These are phyloP conservation scores for Helicosporidium sp. DNA, from an alignment of 139 green algal species.

Conservation along the genomic window DNA sequence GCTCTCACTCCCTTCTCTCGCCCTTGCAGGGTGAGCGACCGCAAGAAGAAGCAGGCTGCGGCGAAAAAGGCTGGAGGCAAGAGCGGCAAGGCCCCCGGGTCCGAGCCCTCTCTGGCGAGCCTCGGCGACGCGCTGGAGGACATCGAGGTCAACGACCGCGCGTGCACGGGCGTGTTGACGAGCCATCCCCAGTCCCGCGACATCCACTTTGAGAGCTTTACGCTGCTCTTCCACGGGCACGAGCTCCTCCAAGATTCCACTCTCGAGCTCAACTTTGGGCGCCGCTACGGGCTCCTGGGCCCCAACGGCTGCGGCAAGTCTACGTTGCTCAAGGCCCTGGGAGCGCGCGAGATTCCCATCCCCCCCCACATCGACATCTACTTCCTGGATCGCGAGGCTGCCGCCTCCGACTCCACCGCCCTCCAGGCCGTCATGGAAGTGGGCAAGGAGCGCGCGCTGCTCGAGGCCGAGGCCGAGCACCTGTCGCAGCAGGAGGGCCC, in stretches of 20 bases:
- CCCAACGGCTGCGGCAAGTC: slow-evolving; percentile 77
- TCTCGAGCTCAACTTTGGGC: slow-evolving; percentile 63
- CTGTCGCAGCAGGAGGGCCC: slow-evolving; percentile 42
- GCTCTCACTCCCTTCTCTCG: no score
- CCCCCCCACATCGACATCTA: slow-evolving; percentile 86
- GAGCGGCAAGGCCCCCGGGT: background rate
- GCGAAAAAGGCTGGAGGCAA: slow-evolving; percentile 3
- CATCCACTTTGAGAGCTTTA: slow-evolving; percentile 59
- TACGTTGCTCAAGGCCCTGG: slow-evolving; percentile 64
- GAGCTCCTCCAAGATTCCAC: slow-evolving; percentile 51
- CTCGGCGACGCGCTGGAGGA: slow-evolving; percentile 6
- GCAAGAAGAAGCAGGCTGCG: slow-evolving; percentile 38
- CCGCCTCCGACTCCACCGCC: slow-evolving; percentile 54
- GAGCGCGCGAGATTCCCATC: slow-evolving; percentile 61
- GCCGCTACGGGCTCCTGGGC: slow-evolving; percentile 67
- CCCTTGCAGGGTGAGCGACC: slow-evolving; percentile 25
- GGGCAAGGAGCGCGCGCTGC: slow-evolving; percentile 45
- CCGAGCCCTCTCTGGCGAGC: slow-evolving; percentile 8
- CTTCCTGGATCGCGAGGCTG: slow-evolving; percentile 67
- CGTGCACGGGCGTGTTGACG: slow-evolving; percentile 50
- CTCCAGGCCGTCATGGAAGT: slow-evolving; percentile 44
- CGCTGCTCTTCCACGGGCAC: slow-evolving; percentile 61
- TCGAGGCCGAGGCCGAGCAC: slow-evolving; percentile 55
- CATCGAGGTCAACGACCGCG: slow-evolving; percentile 21
- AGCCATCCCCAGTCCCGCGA: slow-evolving; percentile 55